Conservation (phyloP, 2,329 filamentous ascomycete genomes). For the Epicoccum sorghinum region DNA sequence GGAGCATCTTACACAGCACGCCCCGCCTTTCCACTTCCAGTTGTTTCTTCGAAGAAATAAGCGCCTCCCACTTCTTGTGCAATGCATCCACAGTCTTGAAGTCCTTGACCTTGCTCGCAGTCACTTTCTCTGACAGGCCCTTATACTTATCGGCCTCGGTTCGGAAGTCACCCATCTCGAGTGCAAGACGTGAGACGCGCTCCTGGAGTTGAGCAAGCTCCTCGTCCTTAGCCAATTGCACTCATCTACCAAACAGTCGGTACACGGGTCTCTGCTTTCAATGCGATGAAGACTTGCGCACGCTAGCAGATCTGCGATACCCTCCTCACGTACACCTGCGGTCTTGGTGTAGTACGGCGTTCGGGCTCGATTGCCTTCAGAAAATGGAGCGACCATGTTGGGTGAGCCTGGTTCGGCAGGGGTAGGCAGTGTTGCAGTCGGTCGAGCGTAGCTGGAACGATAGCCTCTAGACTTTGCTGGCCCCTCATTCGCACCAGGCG, state of each 20-base stretch:
- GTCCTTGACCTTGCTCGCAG: slow-evolving; percentile 14
- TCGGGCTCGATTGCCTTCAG: slow-evolving; percentile 56
- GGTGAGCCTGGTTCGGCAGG: slow-evolving; percentile 26
- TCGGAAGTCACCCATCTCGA: slow-evolving; percentile 37
- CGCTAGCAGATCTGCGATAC: slow-evolving; percentile 60
- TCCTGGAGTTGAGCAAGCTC: slow-evolving; percentile 30
- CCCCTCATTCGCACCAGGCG: slow-evolving; percentile 64
- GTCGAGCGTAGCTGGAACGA: slow-evolving; percentile 40
- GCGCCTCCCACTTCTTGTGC: slow-evolving; percentile 22
- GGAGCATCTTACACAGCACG: too few species aligned
- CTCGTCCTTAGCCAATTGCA: background rate
- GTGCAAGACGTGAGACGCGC: slow-evolving; percentile 34
- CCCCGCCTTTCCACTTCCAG: slow-evolving; percentile 16
- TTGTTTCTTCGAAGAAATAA: slow-evolving; percentile 25
- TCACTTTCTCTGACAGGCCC: slow-evolving; percentile 21
- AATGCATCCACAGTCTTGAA: slow-evolving; percentile 15
- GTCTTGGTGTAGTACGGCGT: slow-evolving; percentile 59
- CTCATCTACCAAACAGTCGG: too few species aligned
- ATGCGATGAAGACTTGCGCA: slow-evolving; percentile 55
- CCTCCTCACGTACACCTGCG: slow-evolving; percentile 63
- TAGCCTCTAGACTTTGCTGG: slow-evolving; percentile 60
- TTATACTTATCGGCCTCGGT: slow-evolving; percentile 31
- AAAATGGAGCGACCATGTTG: slow-evolving; percentile 45
- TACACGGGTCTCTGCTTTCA: slow-evolving; percentile 16
- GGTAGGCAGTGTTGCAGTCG: slow-evolving; percentile 38